phyloP scores from a whole-genome alignment of 1,139 yeast species.

The Keqinozyma sinolaborantium region DNA sequence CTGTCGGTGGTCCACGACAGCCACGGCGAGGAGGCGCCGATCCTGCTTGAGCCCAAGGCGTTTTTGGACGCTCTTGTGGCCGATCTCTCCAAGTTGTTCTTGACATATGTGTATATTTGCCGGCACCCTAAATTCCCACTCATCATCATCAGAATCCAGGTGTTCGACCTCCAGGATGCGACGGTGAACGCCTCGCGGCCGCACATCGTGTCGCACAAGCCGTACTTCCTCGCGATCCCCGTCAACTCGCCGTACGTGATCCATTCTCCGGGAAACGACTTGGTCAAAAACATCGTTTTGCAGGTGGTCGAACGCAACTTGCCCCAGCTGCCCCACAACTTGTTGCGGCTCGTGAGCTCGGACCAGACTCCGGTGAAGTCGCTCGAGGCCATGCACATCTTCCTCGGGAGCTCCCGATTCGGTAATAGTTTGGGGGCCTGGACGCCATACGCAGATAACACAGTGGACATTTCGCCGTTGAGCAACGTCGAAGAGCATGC shows the following conservation, averaged over 20 bases:
- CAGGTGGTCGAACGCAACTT: conserved; percentile 57
- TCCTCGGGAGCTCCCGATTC: conserved; percentile 60
- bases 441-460: conserved; percentile 66
- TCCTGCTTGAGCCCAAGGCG: conserved; percentile 37
- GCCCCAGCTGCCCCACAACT: conserved; percentile 32
- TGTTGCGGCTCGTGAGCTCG: conserved; percentile 22
- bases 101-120: conserved; percentile 64
- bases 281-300: conserved; percentile 50
- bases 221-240: conserved; percentile 67
- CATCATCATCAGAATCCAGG: conserved; percentile 60
- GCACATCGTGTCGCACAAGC: conserved; percentile 49
- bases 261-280: conserved; percentile 49
- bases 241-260: conserved; percentile 63
- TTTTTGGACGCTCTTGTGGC: conserved; percentile 47
- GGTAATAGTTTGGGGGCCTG: conserved; percentile 63
- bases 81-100: conserved; percentile 47
- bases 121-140: conserved; percentile 62
- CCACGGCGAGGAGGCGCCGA: conserved; percentile 25
- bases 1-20: conserved; percentile 51
- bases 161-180: conserved; percentile 51
- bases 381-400: conserved; percentile 49
- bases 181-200: conserved; percentile 20
- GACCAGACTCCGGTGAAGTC: conserved; percentile 50
- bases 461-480: conserved; percentile 61
- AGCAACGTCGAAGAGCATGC: conserved; percentile 34